Evolutionary conservation across 176 grass and related monocot genomes (phyloP), one percentile per base, ranked within the genome.

Genomic region (Carex myosuroides): DNA sequence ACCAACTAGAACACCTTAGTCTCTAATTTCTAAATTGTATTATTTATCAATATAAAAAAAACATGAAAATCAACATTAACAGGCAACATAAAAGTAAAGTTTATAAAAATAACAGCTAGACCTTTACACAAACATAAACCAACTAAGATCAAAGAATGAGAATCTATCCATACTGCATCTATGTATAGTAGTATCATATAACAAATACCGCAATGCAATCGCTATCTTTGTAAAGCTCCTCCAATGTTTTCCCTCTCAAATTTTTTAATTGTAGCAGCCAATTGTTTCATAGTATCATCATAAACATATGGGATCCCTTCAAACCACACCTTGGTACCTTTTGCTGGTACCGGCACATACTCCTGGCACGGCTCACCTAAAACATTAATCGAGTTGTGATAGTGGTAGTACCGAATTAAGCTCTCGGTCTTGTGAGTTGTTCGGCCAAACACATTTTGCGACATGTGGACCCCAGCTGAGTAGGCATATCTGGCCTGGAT

Each of bases 351-450:
- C 0, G 87, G 81, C 13, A 94, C 87, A 4, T 94, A 92, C 16
- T 94, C 88, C 12, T 62, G 80, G 81, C 94, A 97, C 0, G 92
- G 92, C 84, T 97, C 94, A 2, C 90, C 94, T 37, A 97, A 55
- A 12, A 94, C 89, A 7, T 94, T 94, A 83, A 97, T 97, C 26
- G 92, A 91, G 82, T 89, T 88, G 78, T 97, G 94, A 32, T 94
- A 97, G 44, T 97, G 94, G 70, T 94, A 97, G 87, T 97, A 97
- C 79, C 88, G 87, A 86, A 97, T 97, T 46, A 97, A 71, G 86
- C 39, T 65, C 3, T 92, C 94, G 0, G 94, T 97, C 82, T 89
- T 92, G 87, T 94, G 88, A 12, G 88, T 97, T 18, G 94, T 87
- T 65, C 85, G 93, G 24, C 94, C 94, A 1, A 71, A 30, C 9